Base-by-base conservation (phyloP, 179 eudicot genomes). In the Spergularia azorica region DNA sequence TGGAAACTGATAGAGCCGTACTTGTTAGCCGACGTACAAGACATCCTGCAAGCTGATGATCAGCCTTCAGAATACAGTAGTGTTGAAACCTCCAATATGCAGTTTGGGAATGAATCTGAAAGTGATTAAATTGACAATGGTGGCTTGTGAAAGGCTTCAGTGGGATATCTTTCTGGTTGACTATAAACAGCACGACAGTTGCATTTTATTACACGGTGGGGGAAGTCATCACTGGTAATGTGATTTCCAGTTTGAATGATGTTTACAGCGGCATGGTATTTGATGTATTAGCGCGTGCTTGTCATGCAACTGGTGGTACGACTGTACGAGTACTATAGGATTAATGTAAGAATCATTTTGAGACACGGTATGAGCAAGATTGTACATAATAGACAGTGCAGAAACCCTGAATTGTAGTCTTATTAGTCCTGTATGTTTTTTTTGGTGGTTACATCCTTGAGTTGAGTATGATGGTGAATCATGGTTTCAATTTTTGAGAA, bases 1-100 rank as follows among this genome's bases (percentile, higher is more conserved):
- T 89, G 97, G 95, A 81, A 78, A 76, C 62, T 90, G 69, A 72
- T 87, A 39, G 91, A 91, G 76, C 92, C 98, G 6, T 90, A 86
- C 75, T 78, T 91, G 62, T 84, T 90, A 21, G 85, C 82, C n/a
- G 95, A 84, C 74, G 69, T 93, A 73, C 85, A 80, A 70, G 84
- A 85, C 60, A 52, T 62, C 70, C 79, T 89, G 18, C 77, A 75
- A 73, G 82, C 87, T 70, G 83, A 81, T 61, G 84, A 67, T 51
- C 64, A 75, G 39, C 63, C 75, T 55, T 60, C 52, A 7, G 82
- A 70, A 20, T 79, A 86, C 51, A 77, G 51, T 58, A 74, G 12
- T 15, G 55, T 18, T 16, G 84, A 74, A 52, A 75, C 63, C n/a
- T 73, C 72, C 68, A 76, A 50, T 43, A 51, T 73, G 36, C 77